Evolutionary conservation across 371 early-diverging fungal genomes (phyloP).

Genomic region (Thermomucor indicae-seudaticae): DNA sequence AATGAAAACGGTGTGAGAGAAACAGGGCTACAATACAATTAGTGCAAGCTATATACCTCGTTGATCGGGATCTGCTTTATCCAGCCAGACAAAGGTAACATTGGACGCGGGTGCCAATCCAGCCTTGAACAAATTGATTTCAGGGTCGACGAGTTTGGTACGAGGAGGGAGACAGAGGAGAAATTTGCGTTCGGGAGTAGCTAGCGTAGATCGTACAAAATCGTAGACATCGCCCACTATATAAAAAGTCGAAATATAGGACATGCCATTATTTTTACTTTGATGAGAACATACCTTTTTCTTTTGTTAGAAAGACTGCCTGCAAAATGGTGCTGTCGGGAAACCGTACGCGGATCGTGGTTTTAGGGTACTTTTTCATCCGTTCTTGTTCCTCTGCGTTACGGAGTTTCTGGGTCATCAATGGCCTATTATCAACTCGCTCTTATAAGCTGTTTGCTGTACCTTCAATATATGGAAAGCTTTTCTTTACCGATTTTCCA

Average conservation of each 20-base stretch:
- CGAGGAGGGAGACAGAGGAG: slow-evolving; percentile 44
- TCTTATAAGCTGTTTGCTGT: background rate
- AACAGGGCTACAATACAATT: background rate
- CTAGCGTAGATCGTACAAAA: slow-evolving; percentile 31
- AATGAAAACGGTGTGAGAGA: background rate
- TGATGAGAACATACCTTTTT: slow-evolving; percentile 22
- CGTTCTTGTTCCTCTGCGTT: slow-evolving; percentile 38
- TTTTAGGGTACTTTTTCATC: slow-evolving; percentile 41
- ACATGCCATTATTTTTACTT: background rate
- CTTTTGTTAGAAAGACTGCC: slow-evolving; percentile 38
- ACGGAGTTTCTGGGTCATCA: slow-evolving; percentile 46
- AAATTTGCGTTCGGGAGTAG: slow-evolving; percentile 40
- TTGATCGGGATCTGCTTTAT: slow-evolving; percentile 13
- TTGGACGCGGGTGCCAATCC: slow-evolving; percentile 46
- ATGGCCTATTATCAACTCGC: slow-evolving; percentile 22
- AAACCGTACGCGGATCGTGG: slow-evolving; percentile 44
- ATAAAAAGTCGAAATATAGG: background rate
- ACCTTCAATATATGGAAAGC: background rate
- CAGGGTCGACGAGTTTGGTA: slow-evolving; percentile 33
- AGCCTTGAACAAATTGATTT: slow-evolving; percentile 36
- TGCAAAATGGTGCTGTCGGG: slow-evolving; percentile 41
- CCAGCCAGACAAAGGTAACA: slow-evolving; percentile 44
- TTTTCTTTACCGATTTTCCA: slow-evolving; percentile 34
- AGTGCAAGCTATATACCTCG: too few species aligned
- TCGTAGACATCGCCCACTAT: slow-evolving; percentile 39